These are phyloP conservation scores for Globisporangium spinosum DNA, from an alignment of 352 stramenopile genomes.

Conservation along the genomic window DNA sequence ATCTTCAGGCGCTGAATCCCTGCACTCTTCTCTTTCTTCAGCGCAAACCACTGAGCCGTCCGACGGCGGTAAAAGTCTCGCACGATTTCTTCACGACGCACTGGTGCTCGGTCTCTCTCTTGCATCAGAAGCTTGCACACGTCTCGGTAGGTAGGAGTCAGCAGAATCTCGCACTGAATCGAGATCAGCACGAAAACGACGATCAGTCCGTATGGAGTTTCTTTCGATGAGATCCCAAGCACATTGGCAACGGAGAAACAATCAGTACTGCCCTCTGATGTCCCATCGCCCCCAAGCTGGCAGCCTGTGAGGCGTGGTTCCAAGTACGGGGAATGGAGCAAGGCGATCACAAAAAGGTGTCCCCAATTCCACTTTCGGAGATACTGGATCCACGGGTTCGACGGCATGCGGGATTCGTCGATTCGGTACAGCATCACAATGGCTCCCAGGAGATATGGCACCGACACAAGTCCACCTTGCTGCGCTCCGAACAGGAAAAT, in stretches of 20 bases:
- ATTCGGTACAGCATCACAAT: slow-evolving; percentile 78
- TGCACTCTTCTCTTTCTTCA: slow-evolving; percentile 85
- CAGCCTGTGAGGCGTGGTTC: slow-evolving; percentile 50
- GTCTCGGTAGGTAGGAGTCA: slow-evolving; percentile 52
- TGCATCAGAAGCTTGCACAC: slow-evolving; percentile 46
- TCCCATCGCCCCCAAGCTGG: slow-evolving; percentile 29
- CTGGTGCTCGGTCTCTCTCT: slow-evolving; percentile 44
- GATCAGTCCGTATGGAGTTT: slow-evolving; percentile 63
- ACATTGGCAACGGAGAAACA: slow-evolving; percentile 74
- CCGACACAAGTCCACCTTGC: slow-evolving; percentile 66
- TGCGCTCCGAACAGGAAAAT: slow-evolving; percentile 73
- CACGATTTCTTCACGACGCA: slow-evolving; percentile 59
- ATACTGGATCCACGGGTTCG: slow-evolving; percentile 63
- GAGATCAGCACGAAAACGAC: slow-evolving; percentile 79
- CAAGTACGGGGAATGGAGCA: slow-evolving; percentile 67
- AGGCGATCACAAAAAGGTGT: slow-evolving; percentile 74
- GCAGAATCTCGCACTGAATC: slow-evolving; percentile 79
- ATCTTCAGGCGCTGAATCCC: slow-evolving; percentile 82
- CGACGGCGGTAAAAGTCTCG: slow-evolving; percentile 59
- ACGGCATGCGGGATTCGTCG: slow-evolving; percentile 57
- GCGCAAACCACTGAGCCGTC: slow-evolving; percentile 65
- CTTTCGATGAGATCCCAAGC: slow-evolving; percentile 52
- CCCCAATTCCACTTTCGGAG: slow-evolving; percentile 82
- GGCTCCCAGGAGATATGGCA: slow-evolving; percentile 66
- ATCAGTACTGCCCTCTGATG: slow-evolving; percentile 21